Evolutionary conservation across 1,284 basidiomycete species (phyloP).

Genomic region (Irpex rosettiformis): DNA sequence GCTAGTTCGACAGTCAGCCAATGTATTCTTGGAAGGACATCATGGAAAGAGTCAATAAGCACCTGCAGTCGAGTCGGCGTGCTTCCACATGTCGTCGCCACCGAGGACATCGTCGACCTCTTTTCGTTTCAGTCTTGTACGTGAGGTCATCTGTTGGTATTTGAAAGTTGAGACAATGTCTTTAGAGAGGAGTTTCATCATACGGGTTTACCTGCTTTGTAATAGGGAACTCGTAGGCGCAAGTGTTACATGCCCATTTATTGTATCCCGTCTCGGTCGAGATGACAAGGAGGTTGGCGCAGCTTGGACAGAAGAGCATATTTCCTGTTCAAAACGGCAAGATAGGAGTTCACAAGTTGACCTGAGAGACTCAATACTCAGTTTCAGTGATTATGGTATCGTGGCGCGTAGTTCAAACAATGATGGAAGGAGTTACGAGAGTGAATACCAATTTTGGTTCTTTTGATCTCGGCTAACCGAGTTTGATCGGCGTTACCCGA

Average conservation of each 20-base stretch:
- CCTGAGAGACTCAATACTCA: not conserved
- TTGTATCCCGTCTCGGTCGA: slow-evolving; percentile 72
- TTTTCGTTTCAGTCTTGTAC: slow-evolving; percentile 82
- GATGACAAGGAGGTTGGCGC: slow-evolving; percentile 89
- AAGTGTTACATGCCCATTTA: slow-evolving; percentile 92
- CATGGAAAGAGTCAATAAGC: slow-evolving; percentile 22
- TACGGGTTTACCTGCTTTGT: slow-evolving; percentile 71
- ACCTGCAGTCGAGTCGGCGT: slow-evolving; percentile 90
- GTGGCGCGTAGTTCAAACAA: no score
- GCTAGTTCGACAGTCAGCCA: slow-evolving; percentile 33
- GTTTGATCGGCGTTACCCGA: not conserved
- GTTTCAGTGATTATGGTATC: no score
- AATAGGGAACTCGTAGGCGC: slow-evolving; percentile 92
- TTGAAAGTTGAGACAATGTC: slow-evolving; percentile 12
- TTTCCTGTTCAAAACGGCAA: no score
- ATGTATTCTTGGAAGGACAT: not conserved
- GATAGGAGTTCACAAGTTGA: not conserved
- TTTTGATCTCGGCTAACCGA: not conserved
- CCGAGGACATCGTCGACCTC: slow-evolving; percentile 92
- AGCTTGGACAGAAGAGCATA: slow-evolving; percentile 96
- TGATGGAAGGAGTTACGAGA: no score
- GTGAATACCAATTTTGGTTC: not conserved
- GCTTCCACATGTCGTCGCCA: slow-evolving; percentile 92
- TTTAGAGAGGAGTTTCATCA: no score
- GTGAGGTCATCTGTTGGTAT: slow-evolving; percentile 73